Base-by-base conservation (phyloP, 2,329 filamentous ascomycete species). In the Fusarium humuli region DNA sequence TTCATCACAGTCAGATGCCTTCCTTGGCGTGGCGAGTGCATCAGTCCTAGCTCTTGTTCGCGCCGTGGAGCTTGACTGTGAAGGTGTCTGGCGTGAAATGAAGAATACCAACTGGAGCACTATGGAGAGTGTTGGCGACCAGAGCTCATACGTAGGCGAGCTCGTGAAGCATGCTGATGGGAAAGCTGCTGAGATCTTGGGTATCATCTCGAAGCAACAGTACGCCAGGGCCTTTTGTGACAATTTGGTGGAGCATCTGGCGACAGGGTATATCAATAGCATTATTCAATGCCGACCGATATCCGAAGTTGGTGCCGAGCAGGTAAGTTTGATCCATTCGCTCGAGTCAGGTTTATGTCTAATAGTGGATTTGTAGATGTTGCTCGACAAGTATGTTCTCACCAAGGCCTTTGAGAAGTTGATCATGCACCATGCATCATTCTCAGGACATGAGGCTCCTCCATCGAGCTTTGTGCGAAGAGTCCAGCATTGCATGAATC, bases 221-320 rank as follows among this genome's bases (percentile, higher is more conserved):
- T 99, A 98, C 79, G 93, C 94, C 12, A 87, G 96, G 64, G 94
- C 96, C 0, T 98, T 98, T 77, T 97, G 93, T 73, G 96, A 99
- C 79, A 95, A 98, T 70, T 83, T 98, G n/a, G 93, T 98, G 41
- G 96, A 99, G 78, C 87, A 93, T 68, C 83, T 98, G 69, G 92
- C 92, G 18, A 92, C 86, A 60, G 87, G 90, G 2, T 98, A 96
- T 78, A 88, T 98, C 71, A 84, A 86, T 68, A 97, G 92, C 76
- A 91, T 98, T 61, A 93, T 97, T 44, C 92, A 93, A 77, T 97
- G 94, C 81, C 91, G 91, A 72, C 96, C 96, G 1, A 92, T 99
- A 50, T 95, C 94, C 7, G 96, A 98, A 81, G 93, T 94, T 57
- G 96, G 94, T 14, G 96, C 96, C 13, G 95, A 99, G 80, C 96